Base-by-base conservation (phyloP, 1,284 basidiomycete species). In the Waitea zeae region DNA sequence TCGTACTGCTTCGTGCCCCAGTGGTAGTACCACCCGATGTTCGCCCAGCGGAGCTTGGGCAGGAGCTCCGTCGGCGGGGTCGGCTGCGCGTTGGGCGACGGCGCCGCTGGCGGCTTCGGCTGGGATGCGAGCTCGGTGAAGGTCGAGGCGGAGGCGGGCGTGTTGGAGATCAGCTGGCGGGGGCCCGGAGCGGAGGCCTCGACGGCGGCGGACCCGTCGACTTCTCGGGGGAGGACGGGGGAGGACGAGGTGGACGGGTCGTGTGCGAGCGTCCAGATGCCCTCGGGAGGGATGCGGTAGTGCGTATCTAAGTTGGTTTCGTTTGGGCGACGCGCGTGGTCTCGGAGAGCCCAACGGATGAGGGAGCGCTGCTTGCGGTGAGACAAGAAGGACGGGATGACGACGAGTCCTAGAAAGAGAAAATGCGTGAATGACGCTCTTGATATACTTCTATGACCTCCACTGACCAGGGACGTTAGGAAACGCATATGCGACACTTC, bases 1-100 rank as follows among this genome's bases (percentile, higher is more conserved):
- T 92, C 84, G 47, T 95, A 95, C 38, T 81, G 75, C 47, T 93
- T 95, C 17, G 73, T 81, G 1, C 83, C 80, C 88, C 88, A 93
- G 56, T 93, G 72, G 51, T 95, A 95, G 36, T 71, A 81, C 73
- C 81, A 84, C 4, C 89, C 89, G 30, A 95, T 79, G 46, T 92
- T 95, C 1, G 86, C 81, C 89, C 89, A 95, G 26, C 89, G 66
- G 24, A 95, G 51, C 49, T 73, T 79, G 0, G 59, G 58, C n/a
- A 88, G 43, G 4, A 90, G 64, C 30, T 62, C 51, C 0, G 67
- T 64, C 2, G 64, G 50, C 2, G 49, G 44, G 1, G 53, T 42
- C 0, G 76, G 60, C 4, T 52, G 57, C 3, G 64, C 57, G 2
- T 67, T 67, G 7, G 62, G 47, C 2, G 77, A 78, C 3, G 80